These are phyloP conservation scores for Prunus davidiana DNA, from an alignment of 306 rosid genomes.

Conservation along the genomic window DNA sequence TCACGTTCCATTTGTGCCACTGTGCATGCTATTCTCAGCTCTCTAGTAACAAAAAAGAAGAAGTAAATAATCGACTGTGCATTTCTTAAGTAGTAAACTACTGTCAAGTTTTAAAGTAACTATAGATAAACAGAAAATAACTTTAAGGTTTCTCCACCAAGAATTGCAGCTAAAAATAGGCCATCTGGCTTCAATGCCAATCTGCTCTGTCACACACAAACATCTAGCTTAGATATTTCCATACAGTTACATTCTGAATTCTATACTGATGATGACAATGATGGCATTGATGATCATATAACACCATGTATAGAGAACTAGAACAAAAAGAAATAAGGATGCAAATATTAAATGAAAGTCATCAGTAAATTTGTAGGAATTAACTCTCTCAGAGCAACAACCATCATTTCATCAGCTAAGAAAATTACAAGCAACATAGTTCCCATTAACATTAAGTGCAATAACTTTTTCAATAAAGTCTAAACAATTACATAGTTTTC, in stretches of 20 bases:
- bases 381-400: not conserved
- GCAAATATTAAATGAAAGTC: not conserved
- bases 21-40: constrained; percentile 95
- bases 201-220: constrained; percentile 67
- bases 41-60: constrained; percentile 47
- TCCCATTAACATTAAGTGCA: not conserved
- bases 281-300: not conserved
- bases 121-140: constrained; percentile 24
- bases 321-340: not conserved
- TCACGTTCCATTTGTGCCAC: constrained; percentile 98
- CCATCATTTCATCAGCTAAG: not conserved
- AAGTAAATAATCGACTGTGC: constrained; percentile 23
- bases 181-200: constrained; percentile 97
- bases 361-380: not conserved
- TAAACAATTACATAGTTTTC: not conserved
- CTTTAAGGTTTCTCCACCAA: constrained; percentile 97
- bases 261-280: not conserved
- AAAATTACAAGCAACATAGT: not conserved
- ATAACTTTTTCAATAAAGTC: not conserved
- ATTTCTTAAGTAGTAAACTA: constrained; percentile 14
- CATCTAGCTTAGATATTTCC: constrained; percentile 18
- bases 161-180: constrained; percentile 82
- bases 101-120: constrained; percentile 5
- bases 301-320: not conserved
- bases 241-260: not conserved